Evolutionary conservation across 164 flowering plant species (phyloP), one percentile per base, ranked within the genome.

Genomic region (Buxus sempervirens): DNA sequence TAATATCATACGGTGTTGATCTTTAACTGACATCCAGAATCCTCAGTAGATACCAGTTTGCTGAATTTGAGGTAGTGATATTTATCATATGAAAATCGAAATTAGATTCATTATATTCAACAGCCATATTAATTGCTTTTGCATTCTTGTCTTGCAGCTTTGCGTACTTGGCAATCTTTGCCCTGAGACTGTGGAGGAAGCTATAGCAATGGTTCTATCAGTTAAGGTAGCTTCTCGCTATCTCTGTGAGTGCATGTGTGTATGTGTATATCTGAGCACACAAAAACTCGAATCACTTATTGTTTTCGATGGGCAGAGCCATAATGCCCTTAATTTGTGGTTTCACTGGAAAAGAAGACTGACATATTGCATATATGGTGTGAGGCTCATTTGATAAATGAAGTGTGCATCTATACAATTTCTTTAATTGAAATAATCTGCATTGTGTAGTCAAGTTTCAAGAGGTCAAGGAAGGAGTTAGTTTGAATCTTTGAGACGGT

Each of bases 161-260:
- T 91, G 96, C 76, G 98, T 93, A 60, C 96, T 96, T 75, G 99
- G 99, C 59, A 96, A 96, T 66, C 91, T 96, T 64, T 92, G 98
- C 79, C 97, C 96, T 25, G 98, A 92, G 79, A 96, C 98, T 51
- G 96, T 86, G 49, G 99, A 96, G 80, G 98, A 96, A 83, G 99
- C 98, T 36, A 86, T 86, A 71, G 95, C 97, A 9, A 90, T 96
- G 97, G 99, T 96, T 27, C 98, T 97, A 49, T 90, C 99, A 49
- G 83, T 96, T 54, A 92, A 86, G 99, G 98, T 90, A 82, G 22
- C n/a, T 0, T 67, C 60, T 15, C 9, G 13, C 51, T 28, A 7
- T 13, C 38, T 32, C 38, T 14, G n/a, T 20, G 9, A 51, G 12
- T 24, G 24, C 54, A 23, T 5, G 10, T 32, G 20, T 32, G 24